These are phyloP conservation scores for Boletus barrowsii DNA, from an alignment of 768 basidiomycete genomes.

Conservation along the genomic window DNA sequence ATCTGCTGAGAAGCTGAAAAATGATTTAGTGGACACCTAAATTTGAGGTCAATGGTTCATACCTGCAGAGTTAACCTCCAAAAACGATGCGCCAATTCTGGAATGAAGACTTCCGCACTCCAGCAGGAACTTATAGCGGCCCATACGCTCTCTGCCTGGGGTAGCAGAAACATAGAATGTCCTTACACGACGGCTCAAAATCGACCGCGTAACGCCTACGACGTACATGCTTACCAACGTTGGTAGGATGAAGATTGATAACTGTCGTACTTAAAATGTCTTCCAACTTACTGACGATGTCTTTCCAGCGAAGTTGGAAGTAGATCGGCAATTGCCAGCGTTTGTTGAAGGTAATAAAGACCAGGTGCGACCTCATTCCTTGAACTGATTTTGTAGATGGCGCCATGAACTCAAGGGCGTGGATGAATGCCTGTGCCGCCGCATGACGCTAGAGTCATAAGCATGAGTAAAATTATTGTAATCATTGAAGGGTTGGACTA, in stretches of 20 bases:
- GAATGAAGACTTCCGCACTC: constrained; percentile 83
- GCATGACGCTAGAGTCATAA: constrained; percentile 65
- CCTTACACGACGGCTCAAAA: constrained; percentile 15
- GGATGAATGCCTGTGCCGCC: constrained; percentile 78
- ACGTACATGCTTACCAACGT: constrained; percentile 38
- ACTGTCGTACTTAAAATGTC: constrained; percentile 48
- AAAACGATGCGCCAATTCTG: constrained; percentile 78
- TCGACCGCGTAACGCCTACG: not conserved
- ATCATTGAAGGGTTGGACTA: constrained; percentile 31
- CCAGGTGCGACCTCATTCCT: constrained; percentile 67
- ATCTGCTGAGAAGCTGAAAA: constrained; percentile 73
- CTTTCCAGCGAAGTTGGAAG: constrained; percentile 97
- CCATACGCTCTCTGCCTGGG: constrained; percentile 69
- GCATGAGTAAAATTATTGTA: not conserved
- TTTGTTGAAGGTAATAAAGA: constrained; percentile 69
- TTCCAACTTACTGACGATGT: constrained; percentile 78
- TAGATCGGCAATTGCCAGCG: constrained; percentile 97
- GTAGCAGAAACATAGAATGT: constrained; percentile 45
- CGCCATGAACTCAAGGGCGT: constrained; percentile 76
- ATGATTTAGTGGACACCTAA: constrained; percentile 1
- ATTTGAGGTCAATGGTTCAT: constrained; percentile 2
- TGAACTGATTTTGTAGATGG: constrained; percentile 70
- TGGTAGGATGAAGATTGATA: constrained; percentile 36
- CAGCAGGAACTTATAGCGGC: constrained; percentile 76
- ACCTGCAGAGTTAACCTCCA: constrained; percentile 94